Evolutionary conservation across 106 monocot genomes (phyloP).

Genomic region (Platanthera guangdongensis): DNA sequence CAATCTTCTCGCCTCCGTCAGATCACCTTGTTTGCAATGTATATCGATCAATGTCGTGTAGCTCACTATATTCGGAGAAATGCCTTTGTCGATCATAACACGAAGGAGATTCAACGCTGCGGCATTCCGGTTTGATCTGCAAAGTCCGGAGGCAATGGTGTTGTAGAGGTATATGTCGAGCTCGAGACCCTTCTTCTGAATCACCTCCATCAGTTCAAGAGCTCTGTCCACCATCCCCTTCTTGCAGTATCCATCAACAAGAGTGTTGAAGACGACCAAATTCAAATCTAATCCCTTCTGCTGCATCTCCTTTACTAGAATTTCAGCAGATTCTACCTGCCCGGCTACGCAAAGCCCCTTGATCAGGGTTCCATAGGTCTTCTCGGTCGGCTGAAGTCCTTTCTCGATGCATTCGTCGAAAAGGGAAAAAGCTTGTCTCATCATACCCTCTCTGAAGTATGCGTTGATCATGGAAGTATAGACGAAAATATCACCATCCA

Average conservation of each 20-base stretch:
- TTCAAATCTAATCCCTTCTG: conserved; percentile 55
- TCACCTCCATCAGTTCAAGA: conserved; percentile 35
- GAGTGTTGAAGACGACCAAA: conserved; percentile 54
- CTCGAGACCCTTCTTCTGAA: conserved; percentile 62
- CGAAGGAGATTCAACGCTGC: conserved; percentile 56
- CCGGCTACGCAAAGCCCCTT: conserved; percentile 71
- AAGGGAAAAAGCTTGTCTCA: conserved; percentile 51
- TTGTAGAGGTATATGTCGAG: conserved; percentile 70
- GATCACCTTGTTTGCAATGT: conserved; percentile 64
- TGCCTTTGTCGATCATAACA: conserved; percentile 54
- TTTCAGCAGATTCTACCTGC: conserved; percentile 54
- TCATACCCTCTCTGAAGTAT: conserved; percentile 45
- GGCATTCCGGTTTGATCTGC: conserved; percentile 18
- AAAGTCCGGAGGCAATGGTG: conserved; percentile 55
- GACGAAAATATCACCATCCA: conserved; percentile 40
- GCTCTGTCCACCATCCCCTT: conserved; percentile 59
- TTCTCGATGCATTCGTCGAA: conserved; percentile 62
- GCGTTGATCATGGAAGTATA: conserved; percentile 72
- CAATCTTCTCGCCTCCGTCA: conserved; percentile 49
- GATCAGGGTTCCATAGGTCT: conserved; percentile 68
- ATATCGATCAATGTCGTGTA: conserved; percentile 73
- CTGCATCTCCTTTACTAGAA: conserved; percentile 67
- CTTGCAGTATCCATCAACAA: conserved; percentile 80
- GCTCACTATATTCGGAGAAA: conserved; percentile 50
- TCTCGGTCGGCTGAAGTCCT: conserved; percentile 53